Percentiles rank a stretch among this genome's conserved stretches.
These are phyloP conservation scores for Solanum rostratum DNA, from an alignment of 257 asterid genomes.

Conservation along the genomic window DNA sequence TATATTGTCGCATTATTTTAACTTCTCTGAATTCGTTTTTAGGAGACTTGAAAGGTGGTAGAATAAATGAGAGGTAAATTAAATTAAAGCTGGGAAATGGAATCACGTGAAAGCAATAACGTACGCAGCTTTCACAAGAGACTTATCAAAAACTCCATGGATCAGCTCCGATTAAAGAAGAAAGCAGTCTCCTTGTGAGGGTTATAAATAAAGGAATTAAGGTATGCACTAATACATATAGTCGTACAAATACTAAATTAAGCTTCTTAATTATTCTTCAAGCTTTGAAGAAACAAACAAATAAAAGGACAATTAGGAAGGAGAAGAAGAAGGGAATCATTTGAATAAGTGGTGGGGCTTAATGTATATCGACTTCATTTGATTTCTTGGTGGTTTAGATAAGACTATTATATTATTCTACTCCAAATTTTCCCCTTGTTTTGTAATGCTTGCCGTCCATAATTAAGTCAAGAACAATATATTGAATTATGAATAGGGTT, in stretches of 20 bases:
- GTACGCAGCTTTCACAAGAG: slow-evolving; percentile 12
- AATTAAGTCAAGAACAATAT: not conserved
- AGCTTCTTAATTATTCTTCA: slow-evolving; percentile 9
- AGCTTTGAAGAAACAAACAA: slow-evolving; percentile 26
- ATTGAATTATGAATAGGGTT: not conserved
- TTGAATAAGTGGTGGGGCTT: slow-evolving; percentile 14
- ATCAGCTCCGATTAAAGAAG: not conserved
- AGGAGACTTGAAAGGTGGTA: not conserved
- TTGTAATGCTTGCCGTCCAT: not conserved
- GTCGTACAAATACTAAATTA: not conserved
- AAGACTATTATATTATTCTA: not conserved
- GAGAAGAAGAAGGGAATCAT: slow-evolving; percentile 6
- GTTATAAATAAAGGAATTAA: not conserved
- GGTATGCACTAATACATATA: no score
- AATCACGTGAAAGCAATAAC: slow-evolving; percentile 27
- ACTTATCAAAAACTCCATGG: not conserved
- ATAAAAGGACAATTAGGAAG: slow-evolving; percentile 30
- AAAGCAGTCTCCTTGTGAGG: not conserved
- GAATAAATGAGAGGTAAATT: slow-evolving; percentile 1
- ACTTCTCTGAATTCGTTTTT: no score
- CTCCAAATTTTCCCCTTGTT: not conserved
- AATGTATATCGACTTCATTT: not conserved
- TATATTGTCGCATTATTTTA: no score
- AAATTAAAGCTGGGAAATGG: not conserved
- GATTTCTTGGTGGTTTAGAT: not conserved